A percentile compares a stretch with the other conserved stretches of the same genome.
Conservation (phyloP, 2,329 filamentous ascomycete species). For the Calonectria pseudoreteaudii region DNA sequence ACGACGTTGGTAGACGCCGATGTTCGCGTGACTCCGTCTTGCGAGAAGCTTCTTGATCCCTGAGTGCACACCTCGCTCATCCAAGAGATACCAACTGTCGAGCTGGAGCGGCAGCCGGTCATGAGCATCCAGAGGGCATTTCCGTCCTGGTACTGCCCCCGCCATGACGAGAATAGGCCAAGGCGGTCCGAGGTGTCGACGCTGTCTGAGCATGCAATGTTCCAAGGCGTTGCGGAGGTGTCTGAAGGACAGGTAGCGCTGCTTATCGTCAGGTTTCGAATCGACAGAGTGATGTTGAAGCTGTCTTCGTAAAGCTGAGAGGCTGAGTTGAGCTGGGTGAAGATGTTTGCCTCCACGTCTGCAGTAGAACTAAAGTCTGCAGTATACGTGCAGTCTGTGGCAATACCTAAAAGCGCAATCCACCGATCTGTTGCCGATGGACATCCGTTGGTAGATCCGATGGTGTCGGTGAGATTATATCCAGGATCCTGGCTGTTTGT, state of each 20-base stretch:
- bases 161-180: conserved; percentile 85
- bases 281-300: conserved; percentile 89
- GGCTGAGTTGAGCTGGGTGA: conserved; percentile 84
- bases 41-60: conserved; percentile 50
- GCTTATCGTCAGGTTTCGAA: conserved; percentile 82
- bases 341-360: conserved; percentile 75
- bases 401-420: conserved; percentile 90
- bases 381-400: conserved; percentile 88
- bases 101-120: conserved; percentile 78
- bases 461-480: conserved; percentile 46
- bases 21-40: conserved; percentile 74
- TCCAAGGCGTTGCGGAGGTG: conserved; percentile 76
- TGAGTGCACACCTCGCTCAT: conserved; percentile 80
- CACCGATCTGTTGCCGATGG: conserved; percentile 82
- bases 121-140: conserved; percentile 91
- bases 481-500: conserved; percentile 3
- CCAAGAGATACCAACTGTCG: conserved; percentile 89
- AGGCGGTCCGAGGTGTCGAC: conserved; percentile 77
- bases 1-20: conserved; percentile 82
- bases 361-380: conserved; percentile 72
- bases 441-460: conserved; percentile 82
- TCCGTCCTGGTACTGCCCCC: conserved; percentile 73
- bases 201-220: conserved; percentile 73
- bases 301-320: conserved; percentile 84
- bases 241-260: conserved; percentile 74